These are phyloP conservation scores for Umbelopsis ramanniana DNA, from an alignment of 192 early-diverging fungal species.

Conservation along the genomic window DNA sequence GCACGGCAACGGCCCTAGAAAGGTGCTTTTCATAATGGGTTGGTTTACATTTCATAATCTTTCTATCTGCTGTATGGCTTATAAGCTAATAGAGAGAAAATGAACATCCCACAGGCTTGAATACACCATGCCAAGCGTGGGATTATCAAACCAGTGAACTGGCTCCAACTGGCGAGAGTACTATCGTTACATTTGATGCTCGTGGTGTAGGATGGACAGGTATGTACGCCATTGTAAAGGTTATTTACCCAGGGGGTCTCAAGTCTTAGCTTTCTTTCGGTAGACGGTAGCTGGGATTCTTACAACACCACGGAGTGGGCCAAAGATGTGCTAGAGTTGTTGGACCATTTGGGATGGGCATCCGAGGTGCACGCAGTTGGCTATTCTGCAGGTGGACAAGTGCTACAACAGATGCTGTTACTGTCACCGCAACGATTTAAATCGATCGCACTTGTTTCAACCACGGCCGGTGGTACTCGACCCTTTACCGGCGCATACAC, in stretches of 20 bases:
- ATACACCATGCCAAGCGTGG: conserved; percentile 45
- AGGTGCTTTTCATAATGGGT: conserved; percentile 77
- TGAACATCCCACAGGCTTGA: conserved; percentile 14
- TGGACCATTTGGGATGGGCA: conserved; percentile 74
- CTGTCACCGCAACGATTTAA: conserved; percentile 59
- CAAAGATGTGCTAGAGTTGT: conserved; percentile 64
- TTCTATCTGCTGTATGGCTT: neutral
- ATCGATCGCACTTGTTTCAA: conserved; percentile 57
- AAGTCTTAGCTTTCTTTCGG: neutral
- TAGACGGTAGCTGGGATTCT: conserved; percentile 28
- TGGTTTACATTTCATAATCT: neutral
- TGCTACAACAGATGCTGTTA: conserved; percentile 69
- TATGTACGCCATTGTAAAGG: conserved; percentile 28
- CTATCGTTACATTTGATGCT: conserved; percentile 81
- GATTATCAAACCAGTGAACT: conserved; percentile 58
- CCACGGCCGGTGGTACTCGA: conserved; percentile 55
- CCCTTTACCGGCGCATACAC: conserved; percentile 34
- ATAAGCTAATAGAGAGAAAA: too few species aligned
- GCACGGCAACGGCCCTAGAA: conserved; percentile 67
- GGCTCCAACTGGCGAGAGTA: conserved; percentile 63
- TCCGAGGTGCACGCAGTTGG: conserved; percentile 71
- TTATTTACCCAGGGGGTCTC: neutral
- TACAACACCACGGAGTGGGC: conserved; percentile 75
- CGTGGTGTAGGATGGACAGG: conserved; percentile 73
- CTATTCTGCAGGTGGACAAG: conserved; percentile 81